phyloP scores from a whole-genome alignment of 352 stramenopile genomes.

The Peronospora destructor region DNA sequence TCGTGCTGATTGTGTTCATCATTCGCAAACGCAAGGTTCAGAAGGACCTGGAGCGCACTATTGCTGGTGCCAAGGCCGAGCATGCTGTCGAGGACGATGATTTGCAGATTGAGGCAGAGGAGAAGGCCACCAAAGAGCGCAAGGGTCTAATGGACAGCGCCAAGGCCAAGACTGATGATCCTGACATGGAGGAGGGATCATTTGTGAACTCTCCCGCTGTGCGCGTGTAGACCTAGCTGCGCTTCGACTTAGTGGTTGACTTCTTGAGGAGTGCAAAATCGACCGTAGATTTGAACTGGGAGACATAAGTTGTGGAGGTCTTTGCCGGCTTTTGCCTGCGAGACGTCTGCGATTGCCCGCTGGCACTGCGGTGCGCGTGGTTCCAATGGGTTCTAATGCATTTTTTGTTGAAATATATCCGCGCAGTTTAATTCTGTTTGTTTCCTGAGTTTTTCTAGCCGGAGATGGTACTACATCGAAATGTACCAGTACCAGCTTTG shows the following conservation, averaged over 20 bases:
- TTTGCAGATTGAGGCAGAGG: conserved; percentile 36
- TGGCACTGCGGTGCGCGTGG: conserved; percentile 21
- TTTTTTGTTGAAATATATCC: conserved; percentile 40
- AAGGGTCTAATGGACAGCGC: conserved; percentile 65
- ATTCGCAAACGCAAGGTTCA: conserved; percentile 75
- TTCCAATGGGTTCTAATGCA: conserved; percentile 33
- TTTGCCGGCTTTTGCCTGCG: conserved; percentile 24
- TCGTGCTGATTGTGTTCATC: conserved; percentile 61
- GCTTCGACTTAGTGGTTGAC: conserved; percentile 25
- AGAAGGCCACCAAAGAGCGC: conserved; percentile 54
- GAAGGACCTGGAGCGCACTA: conserved; percentile 73
- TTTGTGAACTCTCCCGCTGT: conserved; percentile 82
- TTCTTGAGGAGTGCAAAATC: conserved; percentile 27
- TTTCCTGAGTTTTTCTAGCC: neutral
- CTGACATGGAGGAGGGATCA: conserved; percentile 62
- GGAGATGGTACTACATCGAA: too few relatives aligned
- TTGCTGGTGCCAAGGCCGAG: conserved; percentile 75
- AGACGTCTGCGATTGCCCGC: conserved; percentile 17
- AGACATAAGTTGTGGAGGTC: conserved; percentile 24
- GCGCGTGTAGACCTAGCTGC: conserved; percentile 45
- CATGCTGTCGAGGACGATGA: conserved; percentile 67
- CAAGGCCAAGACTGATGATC: conserved; percentile 56
- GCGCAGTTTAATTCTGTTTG: conserved; percentile 21
- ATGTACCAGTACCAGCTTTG: too few relatives aligned
- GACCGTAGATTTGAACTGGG: conserved; percentile 36